Percentiles rank a stretch among this genome's conserved stretches.
These are phyloP conservation scores for Ogataea salicorniae DNA, from an alignment of 805 yeast species.

Conservation along the genomic window DNA sequence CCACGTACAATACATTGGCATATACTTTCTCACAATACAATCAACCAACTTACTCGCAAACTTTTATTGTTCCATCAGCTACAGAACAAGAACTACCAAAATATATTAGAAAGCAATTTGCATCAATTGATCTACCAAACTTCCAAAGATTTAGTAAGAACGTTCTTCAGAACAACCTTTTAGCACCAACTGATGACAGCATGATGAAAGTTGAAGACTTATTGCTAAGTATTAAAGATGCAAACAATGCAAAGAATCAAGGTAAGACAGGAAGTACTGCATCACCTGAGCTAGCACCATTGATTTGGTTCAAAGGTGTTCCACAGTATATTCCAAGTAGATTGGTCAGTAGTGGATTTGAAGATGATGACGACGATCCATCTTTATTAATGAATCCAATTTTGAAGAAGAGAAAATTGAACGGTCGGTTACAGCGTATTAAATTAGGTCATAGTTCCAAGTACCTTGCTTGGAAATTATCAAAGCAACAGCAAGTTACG, in stretches of 20 bases:
- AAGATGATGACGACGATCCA: constrained; percentile 7
- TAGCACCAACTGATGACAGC: constrained; percentile 12
- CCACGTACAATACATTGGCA: constrained; percentile 27
- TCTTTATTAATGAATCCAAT: constrained; percentile 13
- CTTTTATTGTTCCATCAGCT: constrained; percentile 34
- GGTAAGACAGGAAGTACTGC: neutral
- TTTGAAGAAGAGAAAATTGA: constrained; percentile 14
- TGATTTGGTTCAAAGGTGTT: constrained; percentile 67
- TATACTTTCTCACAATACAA: constrained; percentile 29
- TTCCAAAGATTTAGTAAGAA: constrained; percentile 23
- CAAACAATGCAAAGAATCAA: constrained; percentile 3
- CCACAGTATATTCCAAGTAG: constrained; percentile 46
- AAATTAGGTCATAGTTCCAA: constrained; percentile 68
- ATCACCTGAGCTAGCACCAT: constrained; percentile 25
- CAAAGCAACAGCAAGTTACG: neutral
- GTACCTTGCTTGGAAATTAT: constrained; percentile 60
- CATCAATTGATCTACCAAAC: constrained; percentile 29
- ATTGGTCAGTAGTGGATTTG: constrained; percentile 24
- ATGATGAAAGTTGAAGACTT: constrained; percentile 19
- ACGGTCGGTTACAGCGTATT: constrained; percentile 25
- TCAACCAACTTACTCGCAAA: constrained; percentile 27
- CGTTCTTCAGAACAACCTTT: constrained; percentile 17
- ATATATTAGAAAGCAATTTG: constrained; percentile 29
- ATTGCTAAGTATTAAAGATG: constrained; percentile 1
- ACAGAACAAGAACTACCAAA: constrained; percentile 31